Evolutionary conservation across 208 protist species (phyloP).

Genomic region (Lotmaria passim): DNA sequence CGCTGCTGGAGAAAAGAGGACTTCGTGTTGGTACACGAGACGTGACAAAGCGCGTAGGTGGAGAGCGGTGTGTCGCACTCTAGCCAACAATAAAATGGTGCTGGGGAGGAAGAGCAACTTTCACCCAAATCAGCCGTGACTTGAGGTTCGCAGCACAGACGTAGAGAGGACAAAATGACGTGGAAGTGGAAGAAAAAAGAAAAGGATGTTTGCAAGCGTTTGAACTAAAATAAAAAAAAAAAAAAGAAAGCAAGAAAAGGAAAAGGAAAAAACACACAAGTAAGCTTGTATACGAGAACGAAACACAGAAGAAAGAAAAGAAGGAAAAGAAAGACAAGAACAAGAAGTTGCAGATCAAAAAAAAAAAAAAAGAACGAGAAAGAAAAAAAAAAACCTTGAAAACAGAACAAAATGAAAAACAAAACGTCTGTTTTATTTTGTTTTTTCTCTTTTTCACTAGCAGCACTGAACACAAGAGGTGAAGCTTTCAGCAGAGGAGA

Average conservation of each 20-base stretch:
- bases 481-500: not conserved
- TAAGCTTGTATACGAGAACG: not conserved
- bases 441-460: too few species aligned
- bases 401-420: not conserved
- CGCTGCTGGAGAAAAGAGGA: too few species aligned
- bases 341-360: too few species aligned
- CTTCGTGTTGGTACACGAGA: too few species aligned
- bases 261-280: not conserved
- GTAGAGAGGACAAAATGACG: too few species aligned
- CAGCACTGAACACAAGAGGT: not conserved
- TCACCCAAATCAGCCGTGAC: too few species aligned
- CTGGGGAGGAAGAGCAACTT: too few species aligned
- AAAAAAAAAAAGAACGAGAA: not conserved
- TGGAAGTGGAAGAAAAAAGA: too few species aligned
- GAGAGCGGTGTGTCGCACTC: too few species aligned
- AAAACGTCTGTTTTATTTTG: not conserved
- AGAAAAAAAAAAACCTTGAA: not conserved
- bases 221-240: not conserved
- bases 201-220: not conserved
- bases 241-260: not conserved
- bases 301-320: not conserved
- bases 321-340: not conserved
- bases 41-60: too few species aligned
- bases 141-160: too few species aligned
- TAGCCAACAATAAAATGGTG: too few species aligned